Base-by-base conservation (phyloP, 352 stramenopile species). In the Globisporangium paddicum region DNA sequence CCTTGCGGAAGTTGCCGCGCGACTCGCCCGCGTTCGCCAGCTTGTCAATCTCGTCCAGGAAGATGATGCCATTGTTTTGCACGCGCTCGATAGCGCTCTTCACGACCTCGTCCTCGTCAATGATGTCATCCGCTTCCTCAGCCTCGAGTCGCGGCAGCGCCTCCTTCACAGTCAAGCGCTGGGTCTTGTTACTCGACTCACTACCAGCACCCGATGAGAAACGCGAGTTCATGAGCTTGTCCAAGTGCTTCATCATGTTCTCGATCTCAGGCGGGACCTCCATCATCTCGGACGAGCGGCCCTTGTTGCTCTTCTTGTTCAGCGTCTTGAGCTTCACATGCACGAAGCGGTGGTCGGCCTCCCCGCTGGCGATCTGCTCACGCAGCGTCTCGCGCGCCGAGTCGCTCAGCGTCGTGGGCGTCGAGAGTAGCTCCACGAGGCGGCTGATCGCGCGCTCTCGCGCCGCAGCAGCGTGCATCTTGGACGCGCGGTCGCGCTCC, bases 21-120 rank as follows among this genome's bases (percentile, higher is more conserved):
- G 86, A 79, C 50, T 98, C 93, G 51, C 90, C 84, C 25, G 83
- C 73, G 42, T 79, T 93, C 41, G 96, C 97, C 48, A 99, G 96
- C 76, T 99, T 99, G 76, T 99, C 97, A 53, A 99, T 98, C 72
- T 99, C 97, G 77, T 99, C 97, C 57, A 99, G 96, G 67, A 99
- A 99, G 25, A 99, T 96, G 71, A 99, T 99, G 25, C 97, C 97
- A 62, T 95, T 97, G 73, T 99, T 88, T 75, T 99, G 96, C 45
- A 98, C 97, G 56, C 86, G 89, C 57, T 91, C 79, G 44, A 93
- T 64, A 5, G 83, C 83, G 5, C 66, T 73, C 63, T 89, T 83
- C 35, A 93, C 69, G 25, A 93, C 77, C 32, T 89, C 77, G 28
- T 90, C 79, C 16, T 93, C 83, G 53, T 90, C 77, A 40, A 91